phyloP scores from a whole-genome alignment of 768 basidiomycete genomes.

The Ephemerocybe angulata region DNA sequence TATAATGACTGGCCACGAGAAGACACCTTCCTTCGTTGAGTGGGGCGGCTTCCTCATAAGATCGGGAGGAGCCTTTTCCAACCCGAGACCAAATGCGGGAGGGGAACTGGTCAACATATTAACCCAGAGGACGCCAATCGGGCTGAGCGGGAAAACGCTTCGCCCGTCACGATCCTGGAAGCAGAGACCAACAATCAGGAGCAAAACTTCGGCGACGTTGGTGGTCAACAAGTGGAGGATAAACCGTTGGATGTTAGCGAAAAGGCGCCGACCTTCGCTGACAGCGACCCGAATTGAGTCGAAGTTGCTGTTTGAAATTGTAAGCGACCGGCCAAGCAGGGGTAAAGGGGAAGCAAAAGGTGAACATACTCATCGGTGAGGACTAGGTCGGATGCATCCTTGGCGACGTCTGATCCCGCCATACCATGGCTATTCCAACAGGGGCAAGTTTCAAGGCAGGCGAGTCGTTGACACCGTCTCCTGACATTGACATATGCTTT shows the following conservation, averaged over 20 bases:
- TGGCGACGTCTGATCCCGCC: conserved; percentile 53
- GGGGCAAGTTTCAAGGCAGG: conserved; percentile 54
- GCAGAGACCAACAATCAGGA: conserved; percentile 53
- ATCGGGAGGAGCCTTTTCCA: conserved; percentile 46
- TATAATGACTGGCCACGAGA: conserved; percentile 35
- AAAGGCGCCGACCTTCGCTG: conserved; percentile 53
- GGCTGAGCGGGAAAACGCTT: conserved; percentile 56
- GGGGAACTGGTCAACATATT: conserved; percentile 49
- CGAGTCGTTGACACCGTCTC: conserved; percentile 58
- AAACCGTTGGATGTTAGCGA: conserved; percentile 56
- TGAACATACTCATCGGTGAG: conserved; percentile 47
- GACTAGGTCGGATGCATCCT: conserved; percentile 52
- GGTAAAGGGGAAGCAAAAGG: not conserved
- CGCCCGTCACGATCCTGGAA: conserved; percentile 46
- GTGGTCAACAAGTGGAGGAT: conserved; percentile 49
- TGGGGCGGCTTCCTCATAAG: conserved; percentile 48
- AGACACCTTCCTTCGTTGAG: conserved; percentile 32
- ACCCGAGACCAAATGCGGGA: conserved; percentile 53
- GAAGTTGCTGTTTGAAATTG: conserved; percentile 45
- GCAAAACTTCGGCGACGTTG: conserved; percentile 53
- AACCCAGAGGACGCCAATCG: conserved; percentile 49
- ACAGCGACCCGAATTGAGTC: conserved; percentile 58
- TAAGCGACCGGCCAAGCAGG: not conserved
- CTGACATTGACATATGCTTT: conserved; percentile 53
- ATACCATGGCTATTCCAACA: conserved; percentile 57